These are phyloP conservation scores for Corniculantispora saksenae DNA, from an alignment of 2,329 filamentous ascomycete species.

Conservation along the genomic window DNA sequence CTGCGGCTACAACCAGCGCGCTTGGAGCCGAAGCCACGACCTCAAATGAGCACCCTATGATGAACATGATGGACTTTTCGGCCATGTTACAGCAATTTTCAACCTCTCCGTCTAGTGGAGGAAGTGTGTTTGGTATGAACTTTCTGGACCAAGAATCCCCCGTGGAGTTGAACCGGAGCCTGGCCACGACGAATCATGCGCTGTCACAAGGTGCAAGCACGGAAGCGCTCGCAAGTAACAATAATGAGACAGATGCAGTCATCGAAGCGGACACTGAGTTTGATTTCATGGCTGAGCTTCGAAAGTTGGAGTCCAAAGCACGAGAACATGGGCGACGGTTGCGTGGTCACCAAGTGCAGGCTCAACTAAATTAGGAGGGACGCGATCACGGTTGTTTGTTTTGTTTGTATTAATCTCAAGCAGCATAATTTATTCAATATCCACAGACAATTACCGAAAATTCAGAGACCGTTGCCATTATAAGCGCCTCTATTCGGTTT, in stretches of 20 bases:
- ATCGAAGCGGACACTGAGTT: constrained; percentile 8
- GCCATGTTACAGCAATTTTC: constrained; percentile 18
- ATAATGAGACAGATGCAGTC: neutral
- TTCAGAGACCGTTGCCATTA: constrained; percentile 21
- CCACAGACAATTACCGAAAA: too few relatives aligned
- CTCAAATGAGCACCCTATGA: neutral
- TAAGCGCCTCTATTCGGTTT: constrained; percentile 28
- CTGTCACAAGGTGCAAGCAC: neutral
- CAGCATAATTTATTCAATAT: too few relatives aligned
- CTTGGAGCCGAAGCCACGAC: neutral
- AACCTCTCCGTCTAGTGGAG: constrained; percentile 18
- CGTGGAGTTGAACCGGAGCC: neutral
- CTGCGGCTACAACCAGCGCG: neutral
- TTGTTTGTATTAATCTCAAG: too few relatives aligned
- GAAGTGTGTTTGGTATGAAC: constrained; percentile 16
- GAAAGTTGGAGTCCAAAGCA: constrained; percentile 19
- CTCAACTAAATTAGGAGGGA: neutral
- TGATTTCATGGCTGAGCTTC: constrained; percentile 20
- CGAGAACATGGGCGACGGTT: constrained; percentile 8
- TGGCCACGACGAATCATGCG: constrained; percentile 4
- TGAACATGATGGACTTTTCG: constrained; percentile 17
- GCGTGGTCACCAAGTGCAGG: neutral
- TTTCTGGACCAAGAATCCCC: constrained; percentile 10
- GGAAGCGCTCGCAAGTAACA: neutral
- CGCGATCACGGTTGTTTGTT: too few relatives aligned